These are phyloP conservation scores for Mycena pura DNA, from an alignment of 768 basidiomycete species.

Conservation along the genomic window DNA sequence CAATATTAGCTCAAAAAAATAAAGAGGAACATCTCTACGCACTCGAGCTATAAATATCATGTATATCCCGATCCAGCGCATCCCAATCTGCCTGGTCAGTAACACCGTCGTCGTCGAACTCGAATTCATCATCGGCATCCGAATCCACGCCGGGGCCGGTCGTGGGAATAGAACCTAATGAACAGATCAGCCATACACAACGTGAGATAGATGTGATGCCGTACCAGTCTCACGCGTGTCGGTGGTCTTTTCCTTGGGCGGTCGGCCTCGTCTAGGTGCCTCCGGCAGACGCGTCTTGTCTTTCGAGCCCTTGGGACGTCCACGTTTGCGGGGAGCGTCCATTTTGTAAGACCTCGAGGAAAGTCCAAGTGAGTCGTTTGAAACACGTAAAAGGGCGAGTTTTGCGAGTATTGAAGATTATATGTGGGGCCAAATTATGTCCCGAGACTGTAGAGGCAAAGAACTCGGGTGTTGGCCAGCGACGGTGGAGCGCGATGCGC, in stretches of 20 bases:
- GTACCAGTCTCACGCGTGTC: not conserved
- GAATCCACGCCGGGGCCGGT: not conserved
- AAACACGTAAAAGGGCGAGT: not conserved
- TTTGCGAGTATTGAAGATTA: not conserved
- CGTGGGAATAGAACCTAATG: not conserved
- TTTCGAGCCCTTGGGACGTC: not conserved
- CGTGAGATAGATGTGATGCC: not conserved
- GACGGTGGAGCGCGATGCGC: not conserved
- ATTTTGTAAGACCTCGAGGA: not conserved
- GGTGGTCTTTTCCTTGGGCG: not conserved
- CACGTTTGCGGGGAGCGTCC: not conserved
- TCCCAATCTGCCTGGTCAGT: not conserved
- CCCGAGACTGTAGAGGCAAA: too few relatives aligned
- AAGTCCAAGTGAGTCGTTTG: not conserved
- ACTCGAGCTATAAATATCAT: not conserved
- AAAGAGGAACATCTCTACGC: not conserved
- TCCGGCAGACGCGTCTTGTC: not conserved
- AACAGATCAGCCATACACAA: not conserved
- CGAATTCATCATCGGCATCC: not conserved
- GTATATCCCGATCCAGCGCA: not conserved
- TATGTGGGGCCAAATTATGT: too few relatives aligned
- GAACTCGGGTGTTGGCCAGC: not conserved
- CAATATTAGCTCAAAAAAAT: not conserved
- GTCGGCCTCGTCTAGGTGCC: not conserved
- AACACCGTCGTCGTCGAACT: not conserved